Conservation (phyloP, 1,284 basidiomycete genomes). For the Meira nashicola region DNA sequence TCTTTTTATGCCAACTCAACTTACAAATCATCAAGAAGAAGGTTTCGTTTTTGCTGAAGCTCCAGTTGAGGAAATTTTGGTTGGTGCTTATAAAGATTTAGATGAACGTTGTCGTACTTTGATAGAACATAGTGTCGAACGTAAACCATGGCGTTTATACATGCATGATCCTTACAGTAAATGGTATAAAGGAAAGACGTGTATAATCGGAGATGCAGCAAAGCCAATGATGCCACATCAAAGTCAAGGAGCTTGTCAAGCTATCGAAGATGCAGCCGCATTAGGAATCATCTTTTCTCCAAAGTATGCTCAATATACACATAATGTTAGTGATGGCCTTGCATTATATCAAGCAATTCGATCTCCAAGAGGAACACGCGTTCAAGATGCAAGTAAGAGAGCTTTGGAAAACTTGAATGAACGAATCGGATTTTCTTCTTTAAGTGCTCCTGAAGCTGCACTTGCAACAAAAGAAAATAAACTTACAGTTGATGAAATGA, state of each 20-base stretch:
- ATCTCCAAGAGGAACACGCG: conserved; percentile 54
- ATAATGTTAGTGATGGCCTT: conserved; percentile 43
- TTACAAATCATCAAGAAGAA: conserved; percentile 54
- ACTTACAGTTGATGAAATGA: conserved; percentile 46
- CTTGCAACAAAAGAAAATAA: conserved; percentile 52
- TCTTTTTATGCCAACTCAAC: conserved; percentile 44
- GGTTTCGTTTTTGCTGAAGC: conserved; percentile 53
- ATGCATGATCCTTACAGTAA: conserved; percentile 40
- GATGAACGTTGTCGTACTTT: conserved; percentile 51
- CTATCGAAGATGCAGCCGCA: conserved; percentile 24
- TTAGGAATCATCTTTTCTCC: conserved; percentile 15
- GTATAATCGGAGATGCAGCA: conserved; percentile 51
- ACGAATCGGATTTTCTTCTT: conserved; percentile 53
- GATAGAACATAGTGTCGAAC: conserved; percentile 43
- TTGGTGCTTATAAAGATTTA: conserved; percentile 46
- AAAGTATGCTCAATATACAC: conserved; percentile 34
- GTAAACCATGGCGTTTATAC: conserved; percentile 46
- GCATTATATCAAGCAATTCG: conserved; percentile 53
- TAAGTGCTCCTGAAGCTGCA: conserved; percentile 50
- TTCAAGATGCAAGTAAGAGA: conserved; percentile 50
- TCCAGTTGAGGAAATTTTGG: conserved; percentile 50
- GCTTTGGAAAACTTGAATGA: conserved; percentile 55
- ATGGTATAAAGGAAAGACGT: conserved; percentile 36
- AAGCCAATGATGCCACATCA: conserved; percentile 23
- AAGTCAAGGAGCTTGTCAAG: conserved; percentile 22